Percentiles rank a stretch among this genome's conserved stretches.
phyloP scores from a whole-genome alignment of 2,329 filamentous ascomycete genomes.

The Aspergillus nomiae region DNA sequence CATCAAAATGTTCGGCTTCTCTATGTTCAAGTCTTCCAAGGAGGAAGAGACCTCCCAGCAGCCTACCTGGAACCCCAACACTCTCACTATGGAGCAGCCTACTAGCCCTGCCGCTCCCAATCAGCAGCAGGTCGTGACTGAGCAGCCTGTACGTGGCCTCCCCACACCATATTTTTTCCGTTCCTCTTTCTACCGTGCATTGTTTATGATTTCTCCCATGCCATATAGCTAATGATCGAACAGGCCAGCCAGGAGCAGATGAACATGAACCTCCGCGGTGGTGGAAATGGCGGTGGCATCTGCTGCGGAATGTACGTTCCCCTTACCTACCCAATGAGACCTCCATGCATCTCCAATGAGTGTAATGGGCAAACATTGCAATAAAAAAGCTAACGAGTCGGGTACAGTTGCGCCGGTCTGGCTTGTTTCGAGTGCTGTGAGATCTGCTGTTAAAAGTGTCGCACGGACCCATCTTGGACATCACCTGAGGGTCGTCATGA shows the following conservation, averaged over 20 bases:
- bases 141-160: conserved; percentile 31
- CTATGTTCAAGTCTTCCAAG: conserved; percentile 35
- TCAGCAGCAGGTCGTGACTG: conserved; percentile 28
- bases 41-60: conserved; percentile 23
- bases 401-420: conserved; percentile 33
- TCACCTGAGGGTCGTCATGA: background rate
- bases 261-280: conserved; percentile 35
- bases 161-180: background rate
- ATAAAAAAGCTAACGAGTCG: background rate
- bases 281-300: conserved; percentile 29
- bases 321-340: background rate
- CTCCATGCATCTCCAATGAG: background rate
- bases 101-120: conserved; percentile 31
- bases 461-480: background rate
- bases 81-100: conserved; percentile 36
- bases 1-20: conserved; percentile 33
- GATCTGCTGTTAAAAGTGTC: conserved; percentile 33
- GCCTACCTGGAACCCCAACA: conserved; percentile 33
- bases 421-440: conserved; percentile 38
- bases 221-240: background rate
- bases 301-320: conserved; percentile 39
- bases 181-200: background rate
- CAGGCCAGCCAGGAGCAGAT: conserved; percentile 30
- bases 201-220: background rate
- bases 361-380: background rate